A percentile compares a stretch with the other conserved stretches of the same genome.
phyloP scores from a whole-genome alignment of 768 basidiomycete genomes.

The Suillus variegatus region DNA sequence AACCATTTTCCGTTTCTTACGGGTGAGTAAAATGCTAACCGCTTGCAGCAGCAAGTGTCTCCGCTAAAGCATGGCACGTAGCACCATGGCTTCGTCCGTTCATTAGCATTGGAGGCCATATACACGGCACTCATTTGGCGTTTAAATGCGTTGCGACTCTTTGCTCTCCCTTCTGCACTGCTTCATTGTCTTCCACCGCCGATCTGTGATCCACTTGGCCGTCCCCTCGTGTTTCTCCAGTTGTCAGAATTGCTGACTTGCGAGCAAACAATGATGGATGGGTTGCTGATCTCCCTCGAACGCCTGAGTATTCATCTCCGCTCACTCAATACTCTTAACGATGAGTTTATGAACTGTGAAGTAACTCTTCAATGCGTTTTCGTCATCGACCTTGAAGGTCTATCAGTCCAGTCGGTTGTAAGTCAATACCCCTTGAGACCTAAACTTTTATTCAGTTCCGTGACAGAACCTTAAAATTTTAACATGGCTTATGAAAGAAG shows the following conservation, averaged over 20 bases:
- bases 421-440: slow-evolving; percentile 25
- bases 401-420: slow-evolving; percentile 60
- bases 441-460: slow-evolving; percentile 10
- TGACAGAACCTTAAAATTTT: slow-evolving; percentile 60
- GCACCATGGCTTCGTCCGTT: slow-evolving; percentile 67
- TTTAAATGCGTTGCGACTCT: slow-evolving; percentile 34
- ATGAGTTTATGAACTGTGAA: slow-evolving; percentile 17
- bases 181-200: slow-evolving; percentile 57
- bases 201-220: slow-evolving; percentile 60
- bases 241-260: slow-evolving; percentile 42
- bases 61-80: slow-evolving; percentile 27
- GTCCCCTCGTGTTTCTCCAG: slow-evolving; percentile 62
- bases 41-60: slow-evolving; percentile 6
- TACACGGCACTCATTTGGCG: slow-evolving; percentile 61
- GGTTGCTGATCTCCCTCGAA: slow-evolving; percentile 54
- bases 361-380: slow-evolving; percentile 67
- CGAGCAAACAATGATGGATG: slow-evolving; percentile 40
- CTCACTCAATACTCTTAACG: slow-evolving; percentile 40
- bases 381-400: slow-evolving; percentile 61
- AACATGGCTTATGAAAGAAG: slow-evolving; percentile 64
- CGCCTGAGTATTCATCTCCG: slow-evolving; percentile 57
- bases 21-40: slow-evolving; percentile 43
- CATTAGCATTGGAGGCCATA: slow-evolving; percentile 62
- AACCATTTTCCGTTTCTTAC: slow-evolving; percentile 60
- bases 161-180: slow-evolving; percentile 27